These are phyloP conservation scores for Stachybotrys elegans DNA, from an alignment of 2,329 filamentous ascomycete genomes.

Conservation along the genomic window DNA sequence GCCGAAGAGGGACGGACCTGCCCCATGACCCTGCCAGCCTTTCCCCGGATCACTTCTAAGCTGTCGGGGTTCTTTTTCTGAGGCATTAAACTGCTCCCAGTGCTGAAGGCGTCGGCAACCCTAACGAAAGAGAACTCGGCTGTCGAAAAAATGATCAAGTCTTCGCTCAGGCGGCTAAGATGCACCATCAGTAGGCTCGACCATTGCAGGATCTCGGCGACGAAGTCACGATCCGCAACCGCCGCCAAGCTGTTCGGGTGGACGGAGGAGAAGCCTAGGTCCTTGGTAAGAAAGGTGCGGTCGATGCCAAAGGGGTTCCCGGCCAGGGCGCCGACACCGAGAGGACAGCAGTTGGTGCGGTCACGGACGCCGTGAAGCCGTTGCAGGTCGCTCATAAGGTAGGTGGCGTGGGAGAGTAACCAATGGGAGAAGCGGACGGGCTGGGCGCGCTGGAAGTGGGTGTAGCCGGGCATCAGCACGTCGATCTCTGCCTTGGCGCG, in stretches of 20 bases:
- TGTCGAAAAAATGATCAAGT: constrained; percentile 78
- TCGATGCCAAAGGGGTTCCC: constrained; percentile 82
- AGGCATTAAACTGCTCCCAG: constrained; percentile 72
- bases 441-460: constrained; percentile 76
- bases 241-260: constrained; percentile 74
- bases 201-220: constrained; percentile 79
- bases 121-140: constrained; percentile 72
- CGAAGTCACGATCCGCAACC: constrained; percentile 75
- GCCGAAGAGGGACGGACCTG: too few species aligned
- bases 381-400: constrained; percentile 71
- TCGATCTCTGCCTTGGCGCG: constrained; percentile 63
- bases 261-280: constrained; percentile 73
- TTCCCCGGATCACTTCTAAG: constrained; percentile 31
- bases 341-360: constrained; percentile 67
- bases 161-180: constrained; percentile 76
- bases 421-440: constrained; percentile 80
- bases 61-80: constrained; percentile 82
- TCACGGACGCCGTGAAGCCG: constrained; percentile 67
- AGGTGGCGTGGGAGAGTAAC: constrained; percentile 69
- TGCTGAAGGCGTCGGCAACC: constrained; percentile 74
- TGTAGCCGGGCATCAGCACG: constrained; percentile 93
- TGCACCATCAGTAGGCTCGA: constrained; percentile 73
- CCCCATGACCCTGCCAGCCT: neutral
- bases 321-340: constrained; percentile 72
- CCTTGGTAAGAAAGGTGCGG: constrained; percentile 70